These are phyloP conservation scores for Oryza brachyantha DNA, from an alignment of 176 grass and related monocot species.

Conservation along the genomic window DNA sequence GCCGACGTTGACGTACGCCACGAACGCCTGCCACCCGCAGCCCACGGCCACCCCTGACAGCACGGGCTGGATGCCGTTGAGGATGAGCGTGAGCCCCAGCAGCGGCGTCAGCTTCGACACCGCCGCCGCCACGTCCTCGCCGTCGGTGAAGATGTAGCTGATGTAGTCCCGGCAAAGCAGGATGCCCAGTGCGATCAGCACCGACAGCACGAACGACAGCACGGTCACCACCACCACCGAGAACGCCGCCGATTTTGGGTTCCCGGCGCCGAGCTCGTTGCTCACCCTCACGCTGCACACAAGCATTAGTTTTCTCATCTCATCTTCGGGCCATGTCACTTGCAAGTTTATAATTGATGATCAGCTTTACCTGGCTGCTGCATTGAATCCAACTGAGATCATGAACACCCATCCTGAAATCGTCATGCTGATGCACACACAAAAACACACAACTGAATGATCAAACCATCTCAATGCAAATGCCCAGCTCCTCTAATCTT, in stretches of 20 bases:
- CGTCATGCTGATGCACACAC: constrained; percentile 59
- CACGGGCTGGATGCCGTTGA: constrained; percentile 70
- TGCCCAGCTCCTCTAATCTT: too few relatives aligned
- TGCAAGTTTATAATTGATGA: not conserved
- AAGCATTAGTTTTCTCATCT: not conserved
- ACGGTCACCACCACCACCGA: constrained; percentile 40
- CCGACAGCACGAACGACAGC: constrained; percentile 30
- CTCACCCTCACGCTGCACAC: constrained; percentile 49
- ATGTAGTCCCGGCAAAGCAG: constrained; percentile 34
- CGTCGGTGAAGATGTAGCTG: constrained; percentile 60
- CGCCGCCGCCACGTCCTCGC: constrained; percentile 41
- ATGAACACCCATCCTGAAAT: constrained; percentile 79
- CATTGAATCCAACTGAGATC: constrained; percentile 83
- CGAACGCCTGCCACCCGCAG: constrained; percentile 52
- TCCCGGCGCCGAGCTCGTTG: constrained; percentile 38
- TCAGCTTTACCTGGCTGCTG: constrained; percentile 62
- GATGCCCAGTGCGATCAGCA: constrained; percentile 31
- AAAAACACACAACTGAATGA: not conserved
- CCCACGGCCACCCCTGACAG: constrained; percentile 54
- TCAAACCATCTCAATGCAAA: not conserved
- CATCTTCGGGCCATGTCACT: too few relatives aligned
- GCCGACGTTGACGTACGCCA: constrained; percentile 47
- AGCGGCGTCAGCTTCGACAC: constrained; percentile 47
- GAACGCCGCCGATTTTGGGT: constrained; percentile 52
- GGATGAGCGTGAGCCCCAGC: constrained; percentile 51